phyloP scores from a whole-genome alignment of 495 filamentous ascomycete genomes.

The Xylaria scruposa region DNA sequence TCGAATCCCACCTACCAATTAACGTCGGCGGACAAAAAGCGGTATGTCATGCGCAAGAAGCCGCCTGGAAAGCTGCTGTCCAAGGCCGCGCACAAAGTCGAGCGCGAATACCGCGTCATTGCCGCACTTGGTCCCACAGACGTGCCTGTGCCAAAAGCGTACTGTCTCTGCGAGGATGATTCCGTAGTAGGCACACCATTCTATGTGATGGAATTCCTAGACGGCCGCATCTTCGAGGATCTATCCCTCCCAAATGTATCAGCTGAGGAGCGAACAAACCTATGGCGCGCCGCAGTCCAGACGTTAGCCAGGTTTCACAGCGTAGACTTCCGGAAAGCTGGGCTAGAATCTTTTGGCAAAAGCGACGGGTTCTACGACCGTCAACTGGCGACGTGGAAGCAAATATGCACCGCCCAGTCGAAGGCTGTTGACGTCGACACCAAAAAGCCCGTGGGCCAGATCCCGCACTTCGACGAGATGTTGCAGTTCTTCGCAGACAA shows the following conservation, averaged over 20 bases:
- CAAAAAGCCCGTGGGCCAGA: slow-evolving; percentile 73
- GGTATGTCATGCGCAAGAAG: slow-evolving; percentile 93
- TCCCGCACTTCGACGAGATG: slow-evolving; percentile 83
- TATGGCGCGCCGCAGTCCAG: slow-evolving; percentile 86
- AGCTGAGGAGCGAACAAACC: slow-evolving; percentile 69
- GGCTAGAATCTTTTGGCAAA: slow-evolving; percentile 75
- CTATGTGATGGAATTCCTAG: slow-evolving; percentile 95
- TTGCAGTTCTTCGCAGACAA: slow-evolving; percentile 76
- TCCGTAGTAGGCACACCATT: slow-evolving; percentile 86
- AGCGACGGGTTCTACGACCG: slow-evolving; percentile 81
- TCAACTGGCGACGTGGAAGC: slow-evolving; percentile 81
- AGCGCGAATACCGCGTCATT: slow-evolving; percentile 92
- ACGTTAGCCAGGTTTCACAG: slow-evolving; percentile 88
- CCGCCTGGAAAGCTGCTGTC: slow-evolving; percentile 90
- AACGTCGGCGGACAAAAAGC: slow-evolving; percentile 67
- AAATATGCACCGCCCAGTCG: slow-evolving; percentile 80
- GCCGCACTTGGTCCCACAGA: slow-evolving; percentile 78
- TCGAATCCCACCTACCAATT: slow-evolving; percentile 96
- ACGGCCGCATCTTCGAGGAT: slow-evolving; percentile 91
- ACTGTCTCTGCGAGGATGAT: slow-evolving; percentile 84
- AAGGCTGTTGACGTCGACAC: slow-evolving; percentile 76
- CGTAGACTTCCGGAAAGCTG: slow-evolving; percentile 68
- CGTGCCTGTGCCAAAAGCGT: slow-evolving; percentile 85
- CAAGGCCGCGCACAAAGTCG: slow-evolving; percentile 93
- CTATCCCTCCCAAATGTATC: slow-evolving; percentile 78